Percentiles rank a stretch among this genome's conserved stretches.
phyloP scores from a whole-genome alignment of 2,329 filamentous ascomycete species.

The Trichophyton simii region DNA sequence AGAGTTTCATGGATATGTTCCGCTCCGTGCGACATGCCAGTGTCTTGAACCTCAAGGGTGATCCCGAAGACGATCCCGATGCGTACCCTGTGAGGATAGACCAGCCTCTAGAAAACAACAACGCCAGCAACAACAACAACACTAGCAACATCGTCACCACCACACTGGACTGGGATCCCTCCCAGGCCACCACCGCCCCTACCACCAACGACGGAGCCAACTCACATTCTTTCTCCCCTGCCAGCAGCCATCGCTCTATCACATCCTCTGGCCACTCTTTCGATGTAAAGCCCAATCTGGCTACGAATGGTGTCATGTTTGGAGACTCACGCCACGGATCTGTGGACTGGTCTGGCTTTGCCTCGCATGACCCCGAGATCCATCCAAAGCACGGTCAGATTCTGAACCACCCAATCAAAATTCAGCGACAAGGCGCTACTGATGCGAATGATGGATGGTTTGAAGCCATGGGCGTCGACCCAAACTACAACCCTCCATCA shows the following conservation, averaged over 20 bases:
- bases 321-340: slow-evolving; percentile 17
- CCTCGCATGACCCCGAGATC: slow-evolving; percentile 12
- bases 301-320: slow-evolving; percentile 16
- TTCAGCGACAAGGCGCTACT: slow-evolving; percentile 19
- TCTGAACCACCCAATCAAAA: slow-evolving; percentile 21
- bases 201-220: slow-evolving; percentile 11
- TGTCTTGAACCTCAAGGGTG: slow-evolving; percentile 32
- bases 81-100: slow-evolving; percentile 29
- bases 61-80: slow-evolving; percentile 35
- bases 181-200: slow-evolving; percentile 15
- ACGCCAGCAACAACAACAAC: slow-evolving; percentile 11
- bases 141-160: slow-evolving; percentile 11
- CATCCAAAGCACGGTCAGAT: slow-evolving; percentile 12
- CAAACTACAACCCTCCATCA: slow-evolving; percentile 64
- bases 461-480: slow-evolving; percentile 81
- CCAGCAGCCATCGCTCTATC: slow-evolving; percentile 28
- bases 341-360: slow-evolving; percentile 18
- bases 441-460: slow-evolving; percentile 63
- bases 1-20: slow-evolving; percentile 36
- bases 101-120: slow-evolving; percentile 19
- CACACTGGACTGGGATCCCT: slow-evolving; percentile 22
- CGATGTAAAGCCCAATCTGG: slow-evolving; percentile 11
- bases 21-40: slow-evolving; percentile 32
- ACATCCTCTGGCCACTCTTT: slow-evolving; percentile 23
- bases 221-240: slow-evolving; percentile 29